Conservation (phyloP, 2,329 filamentous ascomycete species). For the Herpotrichia juniperi region DNA sequence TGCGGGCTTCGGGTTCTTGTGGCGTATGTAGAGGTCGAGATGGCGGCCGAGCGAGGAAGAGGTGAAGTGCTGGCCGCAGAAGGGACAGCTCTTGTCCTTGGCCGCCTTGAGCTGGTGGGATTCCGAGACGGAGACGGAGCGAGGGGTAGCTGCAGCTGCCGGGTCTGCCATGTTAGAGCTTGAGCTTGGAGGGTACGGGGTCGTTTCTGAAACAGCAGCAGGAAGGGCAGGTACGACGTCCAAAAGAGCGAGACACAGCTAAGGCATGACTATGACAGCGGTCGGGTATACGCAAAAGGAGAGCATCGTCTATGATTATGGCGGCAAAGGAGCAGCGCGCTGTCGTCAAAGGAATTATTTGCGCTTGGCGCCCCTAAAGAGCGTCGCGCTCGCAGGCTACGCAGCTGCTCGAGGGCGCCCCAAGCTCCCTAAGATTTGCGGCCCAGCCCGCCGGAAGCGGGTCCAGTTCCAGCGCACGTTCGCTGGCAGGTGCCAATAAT, state of each 20-base stretch:
- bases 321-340: slow-evolving; percentile 32
- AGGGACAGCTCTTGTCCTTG: slow-evolving; percentile 89
- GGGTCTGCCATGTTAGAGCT: slow-evolving; percentile 25
- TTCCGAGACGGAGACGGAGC: slow-evolving; percentile 30
- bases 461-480: not conserved
- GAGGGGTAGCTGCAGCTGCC: slow-evolving; percentile 35
- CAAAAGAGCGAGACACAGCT: slow-evolving; percentile 14
- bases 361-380: slow-evolving; percentile 12
- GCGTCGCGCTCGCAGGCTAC: not conserved
- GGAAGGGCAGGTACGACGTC: slow-evolving; percentile 4
- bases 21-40: slow-evolving; percentile 91
- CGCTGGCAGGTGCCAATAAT: not conserved
- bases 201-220: not conserved
- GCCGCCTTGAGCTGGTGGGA: slow-evolving; percentile 53
- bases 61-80: slow-evolving; percentile 87
- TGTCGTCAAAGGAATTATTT: slow-evolving; percentile 25
- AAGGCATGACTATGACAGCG: slow-evolving; percentile 34
- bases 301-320: slow-evolving; percentile 11
- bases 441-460: not conserved
- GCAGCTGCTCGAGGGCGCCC: slow-evolving; percentile 1
- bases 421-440: slow-evolving; percentile 4
- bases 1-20: slow-evolving; percentile 85
- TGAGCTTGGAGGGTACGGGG: not conserved
- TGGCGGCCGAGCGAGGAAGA: slow-evolving; percentile 93
- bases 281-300: slow-evolving; percentile 20